Conservation (phyloP, 257 asterid genomes). For the Salvia rosmarinus region DNA sequence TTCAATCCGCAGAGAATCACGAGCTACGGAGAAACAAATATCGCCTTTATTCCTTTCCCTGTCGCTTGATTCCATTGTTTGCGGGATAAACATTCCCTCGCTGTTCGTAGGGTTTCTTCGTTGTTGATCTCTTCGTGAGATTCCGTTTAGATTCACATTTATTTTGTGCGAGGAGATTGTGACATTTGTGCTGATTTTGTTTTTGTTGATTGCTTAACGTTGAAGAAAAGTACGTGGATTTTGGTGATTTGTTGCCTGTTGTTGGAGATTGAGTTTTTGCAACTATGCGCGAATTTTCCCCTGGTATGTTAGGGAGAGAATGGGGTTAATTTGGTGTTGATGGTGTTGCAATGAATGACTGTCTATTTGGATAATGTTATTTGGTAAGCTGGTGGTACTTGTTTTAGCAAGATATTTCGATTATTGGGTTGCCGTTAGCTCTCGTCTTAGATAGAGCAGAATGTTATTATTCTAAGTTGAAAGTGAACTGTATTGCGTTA, state of each 20-base stretch:
- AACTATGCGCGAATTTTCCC: not conserved
- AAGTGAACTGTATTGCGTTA: not conserved
- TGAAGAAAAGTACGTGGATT: slow-evolving; percentile 24
- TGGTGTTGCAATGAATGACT: slow-evolving; percentile 3
- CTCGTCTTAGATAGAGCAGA: slow-evolving; percentile 1
- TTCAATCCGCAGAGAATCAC: slow-evolving; percentile 16
- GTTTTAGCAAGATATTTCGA: slow-evolving; percentile 10
- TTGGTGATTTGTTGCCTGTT: not conserved
- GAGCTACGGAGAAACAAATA: slow-evolving; percentile 20
- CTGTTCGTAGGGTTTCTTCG: slow-evolving; percentile 33
- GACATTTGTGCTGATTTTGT: not conserved
- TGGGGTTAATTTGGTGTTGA: not conserved
- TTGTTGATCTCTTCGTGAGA: slow-evolving; percentile 35
- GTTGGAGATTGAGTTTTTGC: not conserved
- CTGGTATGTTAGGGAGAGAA: not conserved
- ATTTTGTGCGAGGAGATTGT: not conserved
- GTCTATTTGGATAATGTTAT: slow-evolving; percentile 18
- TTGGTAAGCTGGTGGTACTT: slow-evolving; percentile 15
- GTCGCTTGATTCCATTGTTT: slow-evolving; percentile 20
- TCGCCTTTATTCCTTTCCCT: slow-evolving; percentile 12
- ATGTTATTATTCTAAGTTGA: not conserved
- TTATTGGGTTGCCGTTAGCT: slow-evolving; percentile 5
- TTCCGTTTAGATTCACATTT: not conserved
- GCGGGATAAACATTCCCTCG: slow-evolving; percentile 14
- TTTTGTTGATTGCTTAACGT: slow-evolving; percentile 31